Percentiles rank a stretch among this genome's conserved stretches.
phyloP scores from a whole-genome alignment of 441 rosid species.

The Croton laevigatus region DNA sequence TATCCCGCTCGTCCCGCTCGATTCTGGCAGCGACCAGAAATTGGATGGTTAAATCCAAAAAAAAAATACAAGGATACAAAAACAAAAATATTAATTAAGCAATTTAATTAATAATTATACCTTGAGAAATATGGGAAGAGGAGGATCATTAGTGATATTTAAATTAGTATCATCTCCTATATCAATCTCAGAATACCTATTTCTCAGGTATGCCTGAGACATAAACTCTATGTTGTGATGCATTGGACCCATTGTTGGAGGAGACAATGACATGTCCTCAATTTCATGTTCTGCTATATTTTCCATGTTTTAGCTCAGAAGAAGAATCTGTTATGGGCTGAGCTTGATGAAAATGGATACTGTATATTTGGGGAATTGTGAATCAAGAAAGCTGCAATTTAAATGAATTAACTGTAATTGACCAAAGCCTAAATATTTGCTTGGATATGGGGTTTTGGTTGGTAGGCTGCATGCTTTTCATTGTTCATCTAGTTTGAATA shows the following conservation, averaged over 20 bases:
- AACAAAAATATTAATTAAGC: too few relatives aligned
- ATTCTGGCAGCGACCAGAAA: too few relatives aligned
- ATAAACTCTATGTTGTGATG: slow-evolving; percentile 77
- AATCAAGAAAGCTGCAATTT: slow-evolving; percentile 18
- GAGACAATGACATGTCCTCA: slow-evolving; percentile 47
- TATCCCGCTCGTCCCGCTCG: too few relatives aligned
- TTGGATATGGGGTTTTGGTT: slow-evolving; percentile 33
- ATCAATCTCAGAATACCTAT: slow-evolving; percentile 61
- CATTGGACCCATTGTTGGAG: slow-evolving; percentile 64
- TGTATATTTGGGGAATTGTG: slow-evolving; percentile 14
- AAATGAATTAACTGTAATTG: slow-evolving; percentile 55
- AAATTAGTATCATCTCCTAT: slow-evolving; percentile 43
- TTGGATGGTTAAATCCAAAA: too few relatives aligned
- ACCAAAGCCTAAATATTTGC: slow-evolving; percentile 57
- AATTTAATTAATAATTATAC: slow-evolving; percentile 26
- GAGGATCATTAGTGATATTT: slow-evolving; percentile 42
- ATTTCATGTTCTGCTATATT: slow-evolving; percentile 50
- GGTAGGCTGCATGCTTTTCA: slow-evolving; percentile 76
- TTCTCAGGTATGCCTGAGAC: slow-evolving; percentile 74
- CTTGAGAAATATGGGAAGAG: slow-evolving; percentile 90
- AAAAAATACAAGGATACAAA: neutral
- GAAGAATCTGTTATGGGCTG: neutral
- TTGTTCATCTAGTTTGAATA: slow-evolving; percentile 24
- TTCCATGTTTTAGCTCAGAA: slow-evolving; percentile 46
- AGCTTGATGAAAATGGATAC: neutral